Evolutionary conservation across 495 filamentous ascomycete genomes (phyloP).

Genomic region (Parmelia sp.): DNA sequence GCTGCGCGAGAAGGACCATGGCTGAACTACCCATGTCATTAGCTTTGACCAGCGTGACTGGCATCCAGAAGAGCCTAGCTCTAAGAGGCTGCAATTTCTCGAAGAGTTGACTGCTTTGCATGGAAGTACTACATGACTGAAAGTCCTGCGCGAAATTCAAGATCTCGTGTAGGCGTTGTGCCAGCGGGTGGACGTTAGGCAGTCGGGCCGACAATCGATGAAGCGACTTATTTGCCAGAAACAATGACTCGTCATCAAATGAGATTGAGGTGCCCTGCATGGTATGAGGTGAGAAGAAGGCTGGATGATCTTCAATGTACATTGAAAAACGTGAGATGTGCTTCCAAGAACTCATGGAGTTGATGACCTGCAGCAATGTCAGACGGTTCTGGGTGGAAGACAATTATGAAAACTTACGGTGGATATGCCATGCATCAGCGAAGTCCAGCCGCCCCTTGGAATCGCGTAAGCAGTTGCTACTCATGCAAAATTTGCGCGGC

Average conservation of each 20-base stretch:
- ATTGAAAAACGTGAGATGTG: conserved; percentile 78
- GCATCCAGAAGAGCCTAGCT: conserved; percentile 93
- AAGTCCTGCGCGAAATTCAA: conserved; percentile 75
- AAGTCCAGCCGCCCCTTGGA: conserved; percentile 81
- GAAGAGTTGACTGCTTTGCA: conserved; percentile 63
- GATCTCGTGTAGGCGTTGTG: conserved; percentile 68
- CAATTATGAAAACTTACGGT: conserved; percentile 51
- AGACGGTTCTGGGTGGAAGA: conserved; percentile 22
- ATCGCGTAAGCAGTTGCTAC: conserved; percentile 22
- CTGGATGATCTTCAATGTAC: conserved; percentile 63
- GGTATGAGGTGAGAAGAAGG: conserved; percentile 43
- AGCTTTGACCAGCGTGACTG: conserved; percentile 61
- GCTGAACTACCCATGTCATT: conserved; percentile 39
- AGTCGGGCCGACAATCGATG: conserved; percentile 65
- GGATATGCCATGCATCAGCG: conserved; percentile 84
- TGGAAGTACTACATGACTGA: conserved; percentile 61
- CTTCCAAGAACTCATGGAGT: conserved; percentile 90
- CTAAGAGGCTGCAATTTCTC: conserved; percentile 78
- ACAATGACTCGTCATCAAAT: conserved; percentile 60
- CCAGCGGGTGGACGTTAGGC: conserved; percentile 64
- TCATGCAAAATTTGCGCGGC: conserved; percentile 26
- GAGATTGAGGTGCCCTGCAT: conserved; percentile 58
- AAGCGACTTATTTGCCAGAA: conserved; percentile 60
- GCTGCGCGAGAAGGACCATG: conserved; percentile 68
- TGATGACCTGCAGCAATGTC: conserved; percentile 60